Conservation (phyloP, 306 rosid genomes). For the Vachellia pachyceras region DNA sequence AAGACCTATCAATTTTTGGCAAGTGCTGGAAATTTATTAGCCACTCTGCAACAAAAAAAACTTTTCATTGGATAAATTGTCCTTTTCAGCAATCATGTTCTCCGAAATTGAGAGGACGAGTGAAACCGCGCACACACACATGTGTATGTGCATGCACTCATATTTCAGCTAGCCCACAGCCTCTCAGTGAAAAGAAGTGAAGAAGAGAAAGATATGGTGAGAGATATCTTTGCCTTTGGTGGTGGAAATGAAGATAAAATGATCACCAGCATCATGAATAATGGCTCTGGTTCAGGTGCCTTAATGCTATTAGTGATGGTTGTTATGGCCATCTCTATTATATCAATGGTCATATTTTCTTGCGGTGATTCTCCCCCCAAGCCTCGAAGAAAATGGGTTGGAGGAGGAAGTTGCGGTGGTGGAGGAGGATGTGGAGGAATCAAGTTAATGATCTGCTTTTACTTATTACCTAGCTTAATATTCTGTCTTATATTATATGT, state of each 20-base stretch:
- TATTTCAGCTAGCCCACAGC: background rate
- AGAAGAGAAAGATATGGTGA: conserved; percentile 31
- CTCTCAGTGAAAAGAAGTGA: background rate
- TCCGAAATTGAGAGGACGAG: too few relatives aligned
- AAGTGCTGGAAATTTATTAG: background rate
- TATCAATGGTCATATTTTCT: conserved; percentile 51
- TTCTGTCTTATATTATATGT: background rate
- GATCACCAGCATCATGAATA: too few relatives aligned
- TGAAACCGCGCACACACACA: background rate
- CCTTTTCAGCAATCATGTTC: too few relatives aligned
- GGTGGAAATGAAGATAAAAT: too few relatives aligned
- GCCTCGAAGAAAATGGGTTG: background rate
- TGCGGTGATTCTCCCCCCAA: conserved; percentile 30
- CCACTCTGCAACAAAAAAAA: too few relatives aligned
- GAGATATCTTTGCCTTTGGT: conserved; percentile 13
- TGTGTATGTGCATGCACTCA: too few relatives aligned
- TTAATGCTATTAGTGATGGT: conserved; percentile 38
- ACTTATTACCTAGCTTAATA: background rate
- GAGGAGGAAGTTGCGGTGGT: background rate
- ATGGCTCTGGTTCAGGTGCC: background rate
- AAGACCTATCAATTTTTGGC: background rate
- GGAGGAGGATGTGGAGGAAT: conserved; percentile 1
- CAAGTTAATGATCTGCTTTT: background rate
- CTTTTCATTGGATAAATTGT: too few relatives aligned
- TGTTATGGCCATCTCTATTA: conserved; percentile 40